Base-by-base conservation (phyloP, 148 eudicot species). In the Rheum nobile region DNA sequence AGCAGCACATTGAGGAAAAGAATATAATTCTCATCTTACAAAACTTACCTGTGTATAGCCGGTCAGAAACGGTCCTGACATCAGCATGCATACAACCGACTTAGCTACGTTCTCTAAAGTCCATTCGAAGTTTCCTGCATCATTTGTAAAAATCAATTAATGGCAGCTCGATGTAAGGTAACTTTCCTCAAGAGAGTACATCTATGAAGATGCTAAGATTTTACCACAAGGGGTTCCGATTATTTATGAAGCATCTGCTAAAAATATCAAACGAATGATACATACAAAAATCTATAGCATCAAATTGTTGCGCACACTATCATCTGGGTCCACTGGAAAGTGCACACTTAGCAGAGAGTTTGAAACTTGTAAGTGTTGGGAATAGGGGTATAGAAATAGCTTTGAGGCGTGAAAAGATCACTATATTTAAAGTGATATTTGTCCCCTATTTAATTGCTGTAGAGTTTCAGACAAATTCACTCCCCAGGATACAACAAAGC, bases 51-150 rank as follows among this genome's bases (percentile, higher is more conserved):
- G 97, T 54, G 97, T 95, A 77, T 87, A 95, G 75, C 98, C 98
- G 52, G 98, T 95, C 42, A 95, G 83, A 81, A 82, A 95, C 50
- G 97, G 97, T 42, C 97, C 98, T 61, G 98, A 89, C 98, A 91
- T 95, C 39, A 91, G 68, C 97, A 95, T 95, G 79, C 97, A 94
- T 74, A 86, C 84, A 79, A 91, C 75, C 73, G 97, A 88, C 86
- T 94, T 94, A 46, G 97, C 91, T 77, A 91, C 96, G 76, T 91
- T 89, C 74, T 94, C 97, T 61, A 81, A 59, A 28, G 87, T 90
- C 98, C 98, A 94, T 59, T 94, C 89, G 78, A 94, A 94, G 81
- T 94, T 91, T 34, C 98, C 98, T 94, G 80, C 73, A 78, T 80
- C 34, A 6, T 70, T 34, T 26, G 61, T 24, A 79, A 31, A 67